These are phyloP conservation scores for Teratosphaeria epicoccoides DNA, from an alignment of 2,329 filamentous ascomycete species.

Conservation along the genomic window DNA sequence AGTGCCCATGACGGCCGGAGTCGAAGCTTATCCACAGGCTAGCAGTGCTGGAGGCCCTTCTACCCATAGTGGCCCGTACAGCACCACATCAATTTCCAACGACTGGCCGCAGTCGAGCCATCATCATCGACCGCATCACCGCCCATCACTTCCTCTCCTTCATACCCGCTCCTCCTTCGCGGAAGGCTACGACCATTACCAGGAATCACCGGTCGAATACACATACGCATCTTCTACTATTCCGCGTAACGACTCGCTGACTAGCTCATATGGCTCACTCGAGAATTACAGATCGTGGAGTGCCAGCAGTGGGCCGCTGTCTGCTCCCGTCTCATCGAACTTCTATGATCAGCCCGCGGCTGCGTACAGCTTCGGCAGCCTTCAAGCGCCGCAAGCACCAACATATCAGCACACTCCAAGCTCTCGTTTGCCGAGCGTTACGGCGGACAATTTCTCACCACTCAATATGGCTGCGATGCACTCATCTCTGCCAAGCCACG, in stretches of 20 bases:
- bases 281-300: conserved; percentile 20
- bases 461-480: conserved; percentile 26
- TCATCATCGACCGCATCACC: conserved; percentile 6
- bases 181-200: conserved; percentile 20
- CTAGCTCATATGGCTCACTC: conserved; percentile 14
- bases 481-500: conserved; percentile 23
- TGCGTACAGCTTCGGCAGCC: conserved; percentile 19
- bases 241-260: conserved; percentile 17
- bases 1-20: background rate
- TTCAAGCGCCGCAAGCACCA: conserved; percentile 15
- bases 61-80: background rate
- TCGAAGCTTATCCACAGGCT: conserved; percentile 5
- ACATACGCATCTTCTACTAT: conserved; percentile 15
- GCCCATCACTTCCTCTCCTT: conserved; percentile 18
- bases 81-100: conserved; percentile 4
- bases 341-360: conserved; percentile 13
- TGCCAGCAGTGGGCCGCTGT: conserved; percentile 13
- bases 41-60: conserved; percentile 1
- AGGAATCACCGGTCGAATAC: conserved; percentile 21
- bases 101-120: conserved; percentile 6
- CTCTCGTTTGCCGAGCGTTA: conserved; percentile 18
- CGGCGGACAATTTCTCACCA: conserved; percentile 19
- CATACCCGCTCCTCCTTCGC: conserved; percentile 18
- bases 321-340: conserved; percentile 14
- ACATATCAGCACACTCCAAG: conserved; percentile 9